Evolutionary conservation across 306 rosid genomes (phyloP).

Genomic region (Cicer judaicum): DNA sequence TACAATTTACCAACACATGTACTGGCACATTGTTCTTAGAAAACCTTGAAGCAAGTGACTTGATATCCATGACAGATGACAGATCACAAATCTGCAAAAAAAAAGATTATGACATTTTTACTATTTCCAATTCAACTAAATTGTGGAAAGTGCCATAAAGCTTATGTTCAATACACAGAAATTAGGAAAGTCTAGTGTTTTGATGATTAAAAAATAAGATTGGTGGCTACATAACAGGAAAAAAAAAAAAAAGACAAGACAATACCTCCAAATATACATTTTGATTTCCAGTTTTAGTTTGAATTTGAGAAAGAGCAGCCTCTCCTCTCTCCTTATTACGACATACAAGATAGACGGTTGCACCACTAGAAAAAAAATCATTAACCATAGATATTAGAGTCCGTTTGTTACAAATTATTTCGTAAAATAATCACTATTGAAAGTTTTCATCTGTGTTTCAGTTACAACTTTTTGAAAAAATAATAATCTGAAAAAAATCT

Average conservation of each 20-base stretch:
- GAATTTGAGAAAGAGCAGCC: conserved; percentile 82
- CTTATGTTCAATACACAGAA: background rate
- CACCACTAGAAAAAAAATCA: conserved; percentile 69
- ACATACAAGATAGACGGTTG: conserved; percentile 80
- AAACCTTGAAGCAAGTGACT: conserved; percentile 70
- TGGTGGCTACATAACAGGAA: background rate
- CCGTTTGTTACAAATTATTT: too few relatives aligned
- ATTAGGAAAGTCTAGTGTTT: background rate
- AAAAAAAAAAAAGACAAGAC: background rate
- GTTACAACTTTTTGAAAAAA: too few relatives aligned
- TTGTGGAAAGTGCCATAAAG: conserved; percentile 9
- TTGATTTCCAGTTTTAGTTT: conserved; percentile 69
- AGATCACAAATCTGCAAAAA: conserved; percentile 82
- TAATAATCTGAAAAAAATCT: too few relatives aligned
- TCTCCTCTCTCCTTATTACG: conserved; percentile 90
- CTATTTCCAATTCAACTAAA: conserved; percentile 20
- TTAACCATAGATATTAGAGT: background rate
- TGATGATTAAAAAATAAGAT: background rate
- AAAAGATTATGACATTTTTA: conserved; percentile 22
- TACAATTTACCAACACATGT: conserved; percentile 72
- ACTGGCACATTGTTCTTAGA: conserved; percentile 70
- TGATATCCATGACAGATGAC: conserved; percentile 75
- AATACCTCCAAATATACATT: conserved; percentile 84
- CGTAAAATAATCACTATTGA: too few relatives aligned
- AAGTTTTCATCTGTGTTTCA: too few relatives aligned